Conservation (phyloP, 78 protist genomes). For the Trichosphaerium sp. region DNA sequence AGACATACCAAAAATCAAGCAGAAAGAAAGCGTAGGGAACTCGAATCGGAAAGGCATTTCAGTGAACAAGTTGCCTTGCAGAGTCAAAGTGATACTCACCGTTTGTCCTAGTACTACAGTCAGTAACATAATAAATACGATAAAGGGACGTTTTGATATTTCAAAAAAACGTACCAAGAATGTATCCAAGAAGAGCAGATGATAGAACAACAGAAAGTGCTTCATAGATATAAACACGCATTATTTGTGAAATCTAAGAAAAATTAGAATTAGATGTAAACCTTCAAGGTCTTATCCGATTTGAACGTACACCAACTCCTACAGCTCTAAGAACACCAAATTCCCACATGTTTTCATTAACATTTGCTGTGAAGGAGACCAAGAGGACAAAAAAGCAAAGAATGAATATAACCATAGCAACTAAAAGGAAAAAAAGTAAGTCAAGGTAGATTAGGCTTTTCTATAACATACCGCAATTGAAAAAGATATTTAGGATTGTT, state of each 20-base stretch:
- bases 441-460: too few species aligned
- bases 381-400: conserved; percentile 78
- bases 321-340: conserved; percentile 79
- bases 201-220: conserved; percentile 27
- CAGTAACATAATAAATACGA: background rate
- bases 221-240: conserved; percentile 69
- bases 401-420: conserved; percentile 36
- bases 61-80: conserved; percentile 73
- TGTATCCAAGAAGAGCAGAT: conserved; percentile 18
- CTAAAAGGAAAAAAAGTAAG: background rate
- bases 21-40: conserved; percentile 65
- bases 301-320: conserved; percentile 48
- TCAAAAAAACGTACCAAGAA: conserved; percentile 7
- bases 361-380: conserved; percentile 76
- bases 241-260: too few species aligned
- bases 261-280: too few species aligned
- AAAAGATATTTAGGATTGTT: conserved; percentile 34
- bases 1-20: conserved; percentile 32
- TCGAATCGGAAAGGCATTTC: conserved; percentile 70
- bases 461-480: conserved; percentile 10
- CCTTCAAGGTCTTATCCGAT: background rate
- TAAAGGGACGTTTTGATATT: background rate
- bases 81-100: conserved; percentile 62
- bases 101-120: conserved; percentile 33
- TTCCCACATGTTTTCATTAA: conserved; percentile 81